These are phyloP conservation scores for Colletotrichum sp. DNA, from an alignment of 2,329 filamentous ascomycete species.

Conservation along the genomic window DNA sequence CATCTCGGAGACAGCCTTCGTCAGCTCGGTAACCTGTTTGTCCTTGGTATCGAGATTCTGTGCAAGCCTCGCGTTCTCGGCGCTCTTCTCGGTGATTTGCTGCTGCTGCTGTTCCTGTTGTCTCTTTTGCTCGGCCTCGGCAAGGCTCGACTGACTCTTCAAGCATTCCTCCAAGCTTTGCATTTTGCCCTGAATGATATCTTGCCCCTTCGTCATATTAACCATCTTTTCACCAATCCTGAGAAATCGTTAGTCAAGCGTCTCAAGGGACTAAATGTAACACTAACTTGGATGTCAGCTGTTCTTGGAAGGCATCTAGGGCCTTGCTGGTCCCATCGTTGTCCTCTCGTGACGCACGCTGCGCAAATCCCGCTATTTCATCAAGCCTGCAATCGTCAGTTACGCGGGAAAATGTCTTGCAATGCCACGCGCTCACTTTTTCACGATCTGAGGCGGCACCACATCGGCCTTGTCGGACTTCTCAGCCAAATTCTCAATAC, in stretches of 20 bases:
- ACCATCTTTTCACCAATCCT: neutral
- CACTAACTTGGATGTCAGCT: neutral
- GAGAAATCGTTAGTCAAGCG: neutral
- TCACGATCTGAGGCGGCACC: neutral
- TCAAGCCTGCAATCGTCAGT: neutral
- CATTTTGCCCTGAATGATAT: neutral
- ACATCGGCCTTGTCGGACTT: neutral
- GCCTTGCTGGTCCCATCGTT: neutral
- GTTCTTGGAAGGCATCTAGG: neutral
- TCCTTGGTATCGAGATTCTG: neutral
- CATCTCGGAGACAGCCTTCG: neutral
- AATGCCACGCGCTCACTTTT: neutral
- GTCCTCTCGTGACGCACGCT: neutral
- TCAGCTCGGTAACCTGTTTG: neutral
- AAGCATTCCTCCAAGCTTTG: neutral
- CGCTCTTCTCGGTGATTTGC: constrained; percentile 12
- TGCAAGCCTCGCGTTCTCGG: neutral
- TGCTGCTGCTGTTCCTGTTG: neutral
- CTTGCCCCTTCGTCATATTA: neutral
- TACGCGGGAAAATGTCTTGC: neutral
- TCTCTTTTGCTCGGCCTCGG: neutral
- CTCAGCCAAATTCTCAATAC: neutral
- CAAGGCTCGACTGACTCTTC: neutral
- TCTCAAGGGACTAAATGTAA: neutral
- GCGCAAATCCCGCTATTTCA: neutral